These are phyloP conservation scores for Verticillium albo-atrum DNA, from an alignment of 2,329 filamentous ascomycete species.

Conservation along the genomic window DNA sequence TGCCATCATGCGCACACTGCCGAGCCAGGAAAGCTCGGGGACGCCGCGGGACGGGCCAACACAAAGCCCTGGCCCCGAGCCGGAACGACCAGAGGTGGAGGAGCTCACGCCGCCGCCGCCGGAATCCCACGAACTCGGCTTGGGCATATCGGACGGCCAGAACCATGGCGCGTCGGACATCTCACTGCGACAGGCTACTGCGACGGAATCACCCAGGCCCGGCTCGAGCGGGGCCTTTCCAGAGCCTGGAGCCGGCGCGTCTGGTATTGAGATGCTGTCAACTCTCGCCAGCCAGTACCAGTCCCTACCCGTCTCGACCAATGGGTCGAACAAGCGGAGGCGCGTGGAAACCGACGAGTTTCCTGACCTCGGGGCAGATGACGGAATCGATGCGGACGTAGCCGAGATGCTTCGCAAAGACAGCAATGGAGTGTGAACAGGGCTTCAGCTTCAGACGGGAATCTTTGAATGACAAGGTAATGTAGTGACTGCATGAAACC, in stretches of 20 bases:
- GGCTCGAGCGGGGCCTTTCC: not conserved
- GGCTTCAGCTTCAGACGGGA: not conserved
- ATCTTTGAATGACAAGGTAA: too few relatives aligned
- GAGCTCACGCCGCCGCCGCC: constrained; percentile 77
- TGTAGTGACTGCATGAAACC: too few relatives aligned
- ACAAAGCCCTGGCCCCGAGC: constrained; percentile 49
- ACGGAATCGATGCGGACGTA: constrained; percentile 54
- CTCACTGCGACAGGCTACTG: not conserved
- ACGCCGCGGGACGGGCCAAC: constrained; percentile 42
- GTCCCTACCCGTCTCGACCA: constrained; percentile 42
- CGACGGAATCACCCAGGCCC: constrained; percentile 6
- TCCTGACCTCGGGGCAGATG: constrained; percentile 48
- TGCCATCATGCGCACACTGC: constrained; percentile 80
- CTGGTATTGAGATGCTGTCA: constrained; percentile 35
- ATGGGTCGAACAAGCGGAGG: constrained; percentile 53
- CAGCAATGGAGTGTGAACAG: constrained; percentile 13
- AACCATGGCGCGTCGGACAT: constrained; percentile 16
- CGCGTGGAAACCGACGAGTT: constrained; percentile 51
- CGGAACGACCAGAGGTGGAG: constrained; percentile 76
- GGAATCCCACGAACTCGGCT: constrained; percentile 24
- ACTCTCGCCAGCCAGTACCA: constrained; percentile 40
- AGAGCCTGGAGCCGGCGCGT: constrained; percentile 15
- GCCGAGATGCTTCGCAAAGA: constrained; percentile 48
- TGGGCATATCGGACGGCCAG: constrained; percentile 20
- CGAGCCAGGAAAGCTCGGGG: constrained; percentile 47